These are phyloP conservation scores for Bryum argenteum DNA, from an alignment of 225 moss, liverwort and hornwort genomes.

Conservation along the genomic window DNA sequence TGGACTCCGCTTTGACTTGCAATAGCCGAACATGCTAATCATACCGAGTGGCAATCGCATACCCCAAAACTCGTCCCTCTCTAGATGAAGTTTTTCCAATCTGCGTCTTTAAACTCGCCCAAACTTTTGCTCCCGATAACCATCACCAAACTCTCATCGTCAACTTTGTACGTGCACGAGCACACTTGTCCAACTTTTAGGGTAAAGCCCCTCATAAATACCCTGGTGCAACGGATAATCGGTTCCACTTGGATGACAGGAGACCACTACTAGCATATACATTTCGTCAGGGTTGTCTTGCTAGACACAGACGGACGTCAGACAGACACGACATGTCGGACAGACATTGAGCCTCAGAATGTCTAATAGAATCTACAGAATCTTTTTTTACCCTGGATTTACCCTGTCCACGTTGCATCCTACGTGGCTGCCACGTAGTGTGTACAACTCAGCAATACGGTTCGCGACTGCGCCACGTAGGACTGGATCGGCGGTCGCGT, in stretches of 20 bases:
- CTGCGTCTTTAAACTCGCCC: slow-evolving; percentile 71
- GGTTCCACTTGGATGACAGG: slow-evolving; percentile 20
- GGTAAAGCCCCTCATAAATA: background rate
- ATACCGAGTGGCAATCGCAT: slow-evolving; percentile 74
- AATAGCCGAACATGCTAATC: slow-evolving; percentile 14
- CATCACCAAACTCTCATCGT: slow-evolving; percentile 25
- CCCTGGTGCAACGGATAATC: slow-evolving; percentile 3
- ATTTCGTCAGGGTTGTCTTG: too few species aligned
- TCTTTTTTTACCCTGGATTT: too few species aligned
- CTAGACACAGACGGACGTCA: too few species aligned
- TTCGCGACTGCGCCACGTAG: too few species aligned
- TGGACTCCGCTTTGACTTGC: slow-evolving; percentile 23
- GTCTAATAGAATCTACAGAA: too few species aligned
- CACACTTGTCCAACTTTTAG: slow-evolving; percentile 14
- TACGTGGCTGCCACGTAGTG: too few species aligned
- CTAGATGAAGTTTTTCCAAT: slow-evolving; percentile 85
- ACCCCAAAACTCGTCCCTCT: slow-evolving; percentile 85
- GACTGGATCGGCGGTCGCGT: too few species aligned
- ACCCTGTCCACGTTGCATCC: too few species aligned
- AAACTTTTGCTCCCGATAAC: slow-evolving; percentile 73
- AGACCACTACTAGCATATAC: slow-evolving; percentile 1
- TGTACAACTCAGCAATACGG: too few species aligned
- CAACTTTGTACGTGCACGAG: slow-evolving; percentile 15
- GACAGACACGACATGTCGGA: too few species aligned
- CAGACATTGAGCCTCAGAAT: too few species aligned